Conservation (phyloP, 345 rosid genomes). For the Mallotus nudiflorus region DNA sequence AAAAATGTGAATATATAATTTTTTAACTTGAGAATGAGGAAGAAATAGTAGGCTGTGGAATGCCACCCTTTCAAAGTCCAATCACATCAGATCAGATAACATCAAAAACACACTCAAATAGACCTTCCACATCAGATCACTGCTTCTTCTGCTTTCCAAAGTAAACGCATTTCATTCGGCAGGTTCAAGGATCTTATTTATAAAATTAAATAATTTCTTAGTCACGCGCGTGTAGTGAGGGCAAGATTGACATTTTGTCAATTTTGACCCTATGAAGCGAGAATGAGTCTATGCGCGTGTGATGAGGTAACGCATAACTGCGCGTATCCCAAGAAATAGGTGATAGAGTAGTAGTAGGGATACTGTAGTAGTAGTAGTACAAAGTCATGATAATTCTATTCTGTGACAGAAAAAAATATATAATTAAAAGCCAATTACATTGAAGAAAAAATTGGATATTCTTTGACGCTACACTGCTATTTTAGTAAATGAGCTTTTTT, state of each 20-base stretch:
- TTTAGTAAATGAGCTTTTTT: conserved; percentile 36
- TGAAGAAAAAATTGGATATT: conserved; percentile 1
- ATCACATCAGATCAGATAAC: conserved; percentile 11
- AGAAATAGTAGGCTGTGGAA: not conserved
- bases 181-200: not conserved
- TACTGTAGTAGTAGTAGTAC: not conserved
- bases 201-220: no score
- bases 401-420: not conserved
- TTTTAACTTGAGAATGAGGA: no score
- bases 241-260: not conserved
- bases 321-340: conserved; percentile 30
- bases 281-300: conserved; percentile 19
- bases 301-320: conserved; percentile 1
- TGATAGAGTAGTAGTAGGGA: not conserved
- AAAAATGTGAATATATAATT: no score
- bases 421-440: no score
- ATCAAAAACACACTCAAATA: no score
- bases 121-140: not conserved
- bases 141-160: not conserved
- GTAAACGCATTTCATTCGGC: conserved; percentile 5
- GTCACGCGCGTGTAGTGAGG: conserved; percentile 1
- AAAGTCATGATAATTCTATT: conserved; percentile 39
- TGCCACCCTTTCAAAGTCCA: not conserved
- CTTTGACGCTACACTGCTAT: not conserved
- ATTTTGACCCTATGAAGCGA: no score